Evolutionary conservation across 2,329 filamentous ascomycete species (phyloP), one percentile per base, ranked within the genome.

Genomic region (Cryphonectria japonica): DNA sequence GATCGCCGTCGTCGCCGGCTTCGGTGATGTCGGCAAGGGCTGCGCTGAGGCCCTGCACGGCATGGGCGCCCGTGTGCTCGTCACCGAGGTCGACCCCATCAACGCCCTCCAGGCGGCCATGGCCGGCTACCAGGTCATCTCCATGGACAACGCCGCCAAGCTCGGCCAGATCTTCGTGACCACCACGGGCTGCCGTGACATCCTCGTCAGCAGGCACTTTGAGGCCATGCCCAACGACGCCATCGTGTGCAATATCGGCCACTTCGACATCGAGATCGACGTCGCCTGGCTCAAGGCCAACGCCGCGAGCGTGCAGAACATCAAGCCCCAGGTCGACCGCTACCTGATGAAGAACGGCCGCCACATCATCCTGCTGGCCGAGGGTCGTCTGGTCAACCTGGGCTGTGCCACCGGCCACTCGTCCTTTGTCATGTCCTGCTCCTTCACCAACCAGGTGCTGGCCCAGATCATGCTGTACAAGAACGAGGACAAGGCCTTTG

Each of bases 361-460:
- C 79, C 92, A 98, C 90, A 95, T 99, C 89, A 97, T 99, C 85
- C 94, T 99, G 79, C 91, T 99, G 75, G 96, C 96, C 75, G 96
- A 98, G 88, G 96, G 96, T 78, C 95, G 96, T 88, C 93, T 99
- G 76, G 96, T 99, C 87, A 99, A 99, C 92, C 89, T 99, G 78
- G 96, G 96, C 85, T 99, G 96, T 85, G 96, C 96, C 82, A 99
- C 96, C 75, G 96, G 96, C 78, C 96, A 99, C 92, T 97, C 95
- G 77, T 98, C 95, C 68, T 99, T 99, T 85, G 96, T 99, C 88
- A 98, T 99, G 96, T 98, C 95, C 79, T 99, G 96, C 92, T 98
- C 95, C 75, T 99, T 99, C 92, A 97, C 95, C 90, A 99, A 99
- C 92, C 96, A 99, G 90, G 96, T 98, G 79, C 93, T 99, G 83